Evolutionary conservation across 352 stramenopile species (phyloP), one percentile per base, ranked within the genome.

Genomic region (Aphanomyces euteiches): DNA sequence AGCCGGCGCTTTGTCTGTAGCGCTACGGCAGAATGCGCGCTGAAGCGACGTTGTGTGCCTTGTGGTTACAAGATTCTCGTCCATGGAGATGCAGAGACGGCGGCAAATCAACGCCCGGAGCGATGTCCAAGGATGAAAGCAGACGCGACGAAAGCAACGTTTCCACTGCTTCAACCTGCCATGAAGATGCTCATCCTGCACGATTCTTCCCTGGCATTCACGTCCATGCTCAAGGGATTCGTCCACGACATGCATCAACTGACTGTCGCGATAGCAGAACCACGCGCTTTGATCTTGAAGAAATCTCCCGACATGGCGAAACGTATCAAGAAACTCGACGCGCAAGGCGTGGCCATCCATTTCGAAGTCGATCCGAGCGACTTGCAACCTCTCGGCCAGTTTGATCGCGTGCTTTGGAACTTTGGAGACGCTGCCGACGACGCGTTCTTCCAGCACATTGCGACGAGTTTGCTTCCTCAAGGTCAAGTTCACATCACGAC

Each of bases 361-460:
- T 70, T 70, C 54, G 64, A 70, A 53, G 36, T 40, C 7, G 54
- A 38, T n/a, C 34, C 47, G 7, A 50, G 13, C 7, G 45, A 34
- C 5, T 19, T 70, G 7, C 34, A 47, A n/a, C 34, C 28, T 10
- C 63, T 88, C 7, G 79, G 78, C 2, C 73, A 69, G 36, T 98
- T 98, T 75, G 87, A 98, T 75, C 81, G 90, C 71, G 89, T 99
- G 53, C 81, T 97, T 39, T 99, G 95, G 93, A 99, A 99, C 77
- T 99, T 98, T 73, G 94, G 95, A 28, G 98, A 96, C 69, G 91
- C 97, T 6, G 90, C 88, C 38, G 28, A 19, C 0, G 81, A 79
- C 10, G 95, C 77, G 17, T 99, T 99, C 79, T 95, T 98, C 41
- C 64, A 56, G 5, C 85, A 89, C 74, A 78, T 86, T 7, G 58